Evolutionary conservation across 2,329 filamentous ascomycete species (phyloP), one percentile per base, ranked within the genome.

Genomic region (Knoxdaviesia capensis): DNA sequence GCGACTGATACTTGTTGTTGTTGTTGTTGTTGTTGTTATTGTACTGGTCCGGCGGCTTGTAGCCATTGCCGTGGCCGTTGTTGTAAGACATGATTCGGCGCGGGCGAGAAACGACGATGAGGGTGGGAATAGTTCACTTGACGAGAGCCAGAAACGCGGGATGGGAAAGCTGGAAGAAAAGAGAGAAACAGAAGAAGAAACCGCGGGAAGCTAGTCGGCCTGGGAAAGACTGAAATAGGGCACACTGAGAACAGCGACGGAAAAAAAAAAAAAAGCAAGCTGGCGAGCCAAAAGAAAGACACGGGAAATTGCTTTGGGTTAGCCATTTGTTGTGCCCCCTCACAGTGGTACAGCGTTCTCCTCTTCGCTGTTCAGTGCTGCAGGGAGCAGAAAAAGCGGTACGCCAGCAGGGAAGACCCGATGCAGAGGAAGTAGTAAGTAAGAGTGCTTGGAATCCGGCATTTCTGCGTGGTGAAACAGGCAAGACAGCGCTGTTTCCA

Each of bases 1-100:
- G 50, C 39, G 46, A 52, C 30, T 52, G 51, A 3, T 54, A 50
- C 33, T 56, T 42, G 36, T 47, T 46, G 28, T 51, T 47, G n/a
- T 48, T 42, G 44, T 20, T 20, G 3, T 20, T 20, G 20, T 20
- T 20, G 20, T 3, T 20, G n/a, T n/a, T n/a, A 31, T 53, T 37
- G 32, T 46, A 41, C 11, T 43, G 41, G 9, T 46, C 30, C n/a
- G 32, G 29, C n/a, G 37, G 37, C 37, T 43, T 43, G 11, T 31
- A 38, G 31, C 41, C 43, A 31, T 42, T 39, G 39, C 11, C 11
- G 11, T 35, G 11, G 8, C 34, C 34, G 8, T 41, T 36, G 36
- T 45, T 38, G 34, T 43, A 43, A 33, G 43, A 42, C 43, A 45
- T 45, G 6, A 10, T 34, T 11, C 20, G 20, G 20, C 20, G 20